phyloP scores from a whole-genome alignment of 164 flowering plant species.

The Hamamelis virginiana region DNA sequence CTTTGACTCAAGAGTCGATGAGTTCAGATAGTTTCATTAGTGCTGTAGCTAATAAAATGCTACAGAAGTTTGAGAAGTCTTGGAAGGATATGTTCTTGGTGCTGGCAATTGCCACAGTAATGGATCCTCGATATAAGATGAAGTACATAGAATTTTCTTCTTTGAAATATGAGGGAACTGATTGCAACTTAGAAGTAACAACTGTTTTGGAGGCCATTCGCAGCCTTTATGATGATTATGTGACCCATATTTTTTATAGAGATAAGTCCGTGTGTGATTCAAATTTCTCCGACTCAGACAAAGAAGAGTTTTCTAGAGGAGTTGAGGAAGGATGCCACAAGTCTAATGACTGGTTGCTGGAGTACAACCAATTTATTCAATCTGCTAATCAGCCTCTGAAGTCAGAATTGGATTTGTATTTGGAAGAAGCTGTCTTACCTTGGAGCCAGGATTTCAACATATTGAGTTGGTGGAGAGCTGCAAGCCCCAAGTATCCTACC shows the following conservation, averaged over 20 bases:
- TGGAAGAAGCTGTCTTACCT: conserved; percentile 18
- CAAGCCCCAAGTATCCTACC: conserved; percentile 24
- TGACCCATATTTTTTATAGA: neutral
- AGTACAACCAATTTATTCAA: conserved; percentile 3
- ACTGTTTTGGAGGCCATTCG: conserved; percentile 12
- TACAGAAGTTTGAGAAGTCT: conserved; percentile 14
- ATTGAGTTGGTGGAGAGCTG: conserved; percentile 28
- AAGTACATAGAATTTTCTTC: conserved; percentile 13
- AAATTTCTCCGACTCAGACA: no score
- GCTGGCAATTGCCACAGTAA: conserved; percentile 12
- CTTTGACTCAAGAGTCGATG: neutral
- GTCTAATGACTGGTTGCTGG: neutral
- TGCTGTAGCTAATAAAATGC: conserved; percentile 7
- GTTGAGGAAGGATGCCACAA: neutral
- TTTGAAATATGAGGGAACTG: neutral
- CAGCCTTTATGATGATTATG: conserved; percentile 1
- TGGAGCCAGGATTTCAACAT: conserved; percentile 18
- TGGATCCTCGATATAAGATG: conserved; percentile 24
- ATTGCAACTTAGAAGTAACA: neutral
- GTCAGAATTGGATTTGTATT: conserved; percentile 15
- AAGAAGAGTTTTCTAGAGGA: no score
- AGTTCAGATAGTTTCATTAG: conserved; percentile 13
- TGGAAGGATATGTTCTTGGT: conserved; percentile 11
- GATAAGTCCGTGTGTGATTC: no score
- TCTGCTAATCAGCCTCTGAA: conserved; percentile 4